phyloP scores from a whole-genome alignment of 2,329 filamentous ascomycete species.

The Pseudopithomyces chartarum region DNA sequence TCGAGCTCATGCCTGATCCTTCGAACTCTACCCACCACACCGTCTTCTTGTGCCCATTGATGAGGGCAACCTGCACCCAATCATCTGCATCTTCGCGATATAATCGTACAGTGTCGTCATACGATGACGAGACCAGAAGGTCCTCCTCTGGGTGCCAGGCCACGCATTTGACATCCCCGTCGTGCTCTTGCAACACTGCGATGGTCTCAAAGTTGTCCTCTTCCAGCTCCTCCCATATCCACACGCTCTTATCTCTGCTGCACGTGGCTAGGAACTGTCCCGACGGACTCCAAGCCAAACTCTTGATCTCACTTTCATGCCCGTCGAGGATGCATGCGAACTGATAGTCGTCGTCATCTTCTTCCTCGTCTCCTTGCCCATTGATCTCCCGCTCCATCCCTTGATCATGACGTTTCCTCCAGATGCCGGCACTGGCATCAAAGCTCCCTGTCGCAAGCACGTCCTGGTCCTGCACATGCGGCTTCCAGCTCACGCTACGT shows the following conservation, averaged over 20 bases:
- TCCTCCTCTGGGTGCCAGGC: slow-evolving; percentile 84
- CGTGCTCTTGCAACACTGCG: slow-evolving; percentile 91
- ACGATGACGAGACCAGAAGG: slow-evolving; percentile 85
- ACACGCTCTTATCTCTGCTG: slow-evolving; percentile 89
- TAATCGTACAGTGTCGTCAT: slow-evolving; percentile 87
- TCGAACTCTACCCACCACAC: slow-evolving; percentile 86
- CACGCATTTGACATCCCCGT: slow-evolving; percentile 93
- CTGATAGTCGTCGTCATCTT: slow-evolving; percentile 83
- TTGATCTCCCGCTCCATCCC: slow-evolving; percentile 38
- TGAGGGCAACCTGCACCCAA: slow-evolving; percentile 85
- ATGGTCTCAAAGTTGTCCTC: slow-evolving; percentile 98
- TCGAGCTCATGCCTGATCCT: slow-evolving; percentile 42
- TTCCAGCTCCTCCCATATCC: slow-evolving; percentile 97
- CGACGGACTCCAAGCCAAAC: slow-evolving; percentile 73
- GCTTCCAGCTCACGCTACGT: slow-evolving; percentile 88
- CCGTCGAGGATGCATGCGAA: slow-evolving; percentile 92
- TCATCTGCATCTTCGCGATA: slow-evolving; percentile 93
- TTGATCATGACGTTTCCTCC: slow-evolving; percentile 72
- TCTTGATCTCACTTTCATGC: slow-evolving; percentile 92
- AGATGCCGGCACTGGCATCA: slow-evolving; percentile 81
- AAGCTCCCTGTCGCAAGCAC: slow-evolving; percentile 93
- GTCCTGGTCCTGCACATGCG: slow-evolving; percentile 62
- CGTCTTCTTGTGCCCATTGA: slow-evolving; percentile 81
- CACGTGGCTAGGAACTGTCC: slow-evolving; percentile 87
- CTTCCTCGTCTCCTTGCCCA: slow-evolving; percentile 48